phyloP scores from a whole-genome alignment of 2,329 filamentous ascomycete species.

The Fusarium sp. region DNA sequence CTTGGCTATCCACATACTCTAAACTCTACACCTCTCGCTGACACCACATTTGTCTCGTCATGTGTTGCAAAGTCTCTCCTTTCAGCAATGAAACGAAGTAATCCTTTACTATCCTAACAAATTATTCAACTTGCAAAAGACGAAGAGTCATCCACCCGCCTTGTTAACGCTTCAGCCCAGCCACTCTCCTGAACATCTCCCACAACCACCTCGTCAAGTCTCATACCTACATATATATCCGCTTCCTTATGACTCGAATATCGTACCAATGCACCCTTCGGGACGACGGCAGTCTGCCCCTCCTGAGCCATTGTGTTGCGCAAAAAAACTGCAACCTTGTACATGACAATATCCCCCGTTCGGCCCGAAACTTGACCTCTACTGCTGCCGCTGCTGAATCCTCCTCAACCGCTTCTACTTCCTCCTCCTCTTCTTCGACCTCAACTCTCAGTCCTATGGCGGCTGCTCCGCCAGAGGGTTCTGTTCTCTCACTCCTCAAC shows the following conservation, averaged over 20 bases:
- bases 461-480: conserved; percentile 37
- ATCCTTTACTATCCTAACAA: not conserved
- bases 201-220: not conserved
- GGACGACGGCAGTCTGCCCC: conserved; percentile 40
- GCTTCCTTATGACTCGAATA: conserved; percentile 39
- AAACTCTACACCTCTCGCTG: not conserved
- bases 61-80: conserved; percentile 11
- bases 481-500: conserved; percentile 42
- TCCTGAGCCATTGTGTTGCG: conserved; percentile 40
- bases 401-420: conserved; percentile 11
- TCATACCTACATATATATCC: conserved; percentile 9
- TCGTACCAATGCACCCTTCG: conserved; percentile 46
- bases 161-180: not conserved
- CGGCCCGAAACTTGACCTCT: conserved; percentile 41
- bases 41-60: conserved; percentile 6
- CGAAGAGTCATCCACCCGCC: not conserved
- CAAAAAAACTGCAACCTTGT: conserved; percentile 44
- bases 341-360: conserved; percentile 41
- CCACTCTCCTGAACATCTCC: conserved; percentile 2
- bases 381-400: conserved; percentile 10
- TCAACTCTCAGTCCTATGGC: conserved; percentile 35
- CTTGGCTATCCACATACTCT: not conserved
- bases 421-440: conserved; percentile 8
- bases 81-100: conserved; percentile 12
- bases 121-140: not conserved